Evolutionary conservation across 345 rosid species (phyloP).

Genomic region (Linum lewisii): DNA sequence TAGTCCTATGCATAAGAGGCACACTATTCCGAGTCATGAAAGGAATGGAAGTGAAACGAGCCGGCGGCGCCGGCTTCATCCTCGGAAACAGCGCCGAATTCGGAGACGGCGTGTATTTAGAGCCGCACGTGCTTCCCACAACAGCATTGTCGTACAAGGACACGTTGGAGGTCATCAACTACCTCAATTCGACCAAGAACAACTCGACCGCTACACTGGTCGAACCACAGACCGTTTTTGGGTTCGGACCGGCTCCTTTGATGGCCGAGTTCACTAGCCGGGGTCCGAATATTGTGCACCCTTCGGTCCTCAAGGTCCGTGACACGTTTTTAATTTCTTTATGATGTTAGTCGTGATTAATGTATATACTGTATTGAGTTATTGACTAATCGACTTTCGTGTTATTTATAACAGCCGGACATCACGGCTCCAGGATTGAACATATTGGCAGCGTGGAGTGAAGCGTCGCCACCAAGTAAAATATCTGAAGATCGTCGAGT

Average conservation of each 20-base stretch:
- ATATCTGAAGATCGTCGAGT: slow-evolving; percentile 30
- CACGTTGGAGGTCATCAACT: slow-evolving; percentile 32
- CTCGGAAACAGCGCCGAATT: slow-evolving; percentile 33
- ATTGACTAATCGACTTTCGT: too few species aligned
- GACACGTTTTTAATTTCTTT: background rate
- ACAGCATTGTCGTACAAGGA: slow-evolving; percentile 23
- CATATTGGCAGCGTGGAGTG: slow-evolving; percentile 84
- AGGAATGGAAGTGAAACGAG: slow-evolving; percentile 73
- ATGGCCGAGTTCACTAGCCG: slow-evolving; percentile 65
- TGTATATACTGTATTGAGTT: too few species aligned
- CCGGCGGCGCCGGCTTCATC: slow-evolving; percentile 68
- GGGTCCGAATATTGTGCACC: slow-evolving; percentile 60
- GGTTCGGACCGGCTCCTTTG: slow-evolving; percentile 46
- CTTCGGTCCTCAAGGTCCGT: slow-evolving; percentile 59
- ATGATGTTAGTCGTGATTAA: background rate
- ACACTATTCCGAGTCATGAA: slow-evolving; percentile 40
- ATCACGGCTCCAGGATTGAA: slow-evolving; percentile 70
- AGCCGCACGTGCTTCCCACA: slow-evolving; percentile 58
- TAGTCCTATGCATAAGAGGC: slow-evolving; percentile 73
- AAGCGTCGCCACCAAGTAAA: slow-evolving; percentile 39
- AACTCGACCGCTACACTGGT: slow-evolving; percentile 44
- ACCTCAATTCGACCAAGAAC: slow-evolving; percentile 47
- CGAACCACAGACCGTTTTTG: slow-evolving; percentile 34
- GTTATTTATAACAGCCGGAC: slow-evolving; percentile 45
- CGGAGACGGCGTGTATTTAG: slow-evolving; percentile 26